Percentiles rank a stretch among this genome's conserved stretches.
Evolutionary conservation across 306 rosid species (phyloP).

Genomic region (Dryas octopetala): DNA sequence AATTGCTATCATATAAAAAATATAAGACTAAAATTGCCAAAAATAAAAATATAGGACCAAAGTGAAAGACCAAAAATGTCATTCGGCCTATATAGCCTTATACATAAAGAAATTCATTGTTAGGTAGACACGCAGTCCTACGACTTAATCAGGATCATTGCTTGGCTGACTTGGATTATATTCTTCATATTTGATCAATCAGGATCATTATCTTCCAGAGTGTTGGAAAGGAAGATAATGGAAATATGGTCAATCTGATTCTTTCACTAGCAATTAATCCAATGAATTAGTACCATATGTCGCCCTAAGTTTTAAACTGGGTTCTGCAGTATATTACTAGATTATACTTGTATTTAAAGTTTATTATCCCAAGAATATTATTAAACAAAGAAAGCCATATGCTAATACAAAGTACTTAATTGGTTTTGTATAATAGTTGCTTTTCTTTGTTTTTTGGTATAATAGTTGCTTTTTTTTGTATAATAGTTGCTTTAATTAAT

Average conservation of each 20-base stretch:
- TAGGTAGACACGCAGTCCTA: background rate
- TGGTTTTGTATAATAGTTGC: background rate
- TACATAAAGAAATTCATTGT: too few relatives aligned
- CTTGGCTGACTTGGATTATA: slow-evolving; percentile 5
- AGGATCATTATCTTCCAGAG: slow-evolving; percentile 39
- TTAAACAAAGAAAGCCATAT: background rate
- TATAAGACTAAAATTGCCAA: too few relatives aligned
- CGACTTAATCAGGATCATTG: background rate
- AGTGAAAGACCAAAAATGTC: too few relatives aligned
- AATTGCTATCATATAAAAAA: too few relatives aligned
- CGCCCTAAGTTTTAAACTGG: background rate
- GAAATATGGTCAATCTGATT: slow-evolving; percentile 18
- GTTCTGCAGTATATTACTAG: background rate
- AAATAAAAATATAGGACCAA: too few relatives aligned
- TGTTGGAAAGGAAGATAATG: slow-evolving; percentile 20
- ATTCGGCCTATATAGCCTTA: too few relatives aligned
- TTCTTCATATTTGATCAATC: slow-evolving; percentile 6
- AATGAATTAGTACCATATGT: slow-evolving; percentile 19
- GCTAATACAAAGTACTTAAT: background rate
- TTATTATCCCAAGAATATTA: background rate
- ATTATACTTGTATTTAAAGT: slow-evolving; percentile 14
- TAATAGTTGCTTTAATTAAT: too few relatives aligned
- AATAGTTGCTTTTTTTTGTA: background rate
- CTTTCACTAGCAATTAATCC: background rate
- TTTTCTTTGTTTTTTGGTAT: background rate